These are phyloP conservation scores for Trichoderma sp. DNA, from an alignment of 2,329 filamentous ascomycete genomes.

Conservation along the genomic window DNA sequence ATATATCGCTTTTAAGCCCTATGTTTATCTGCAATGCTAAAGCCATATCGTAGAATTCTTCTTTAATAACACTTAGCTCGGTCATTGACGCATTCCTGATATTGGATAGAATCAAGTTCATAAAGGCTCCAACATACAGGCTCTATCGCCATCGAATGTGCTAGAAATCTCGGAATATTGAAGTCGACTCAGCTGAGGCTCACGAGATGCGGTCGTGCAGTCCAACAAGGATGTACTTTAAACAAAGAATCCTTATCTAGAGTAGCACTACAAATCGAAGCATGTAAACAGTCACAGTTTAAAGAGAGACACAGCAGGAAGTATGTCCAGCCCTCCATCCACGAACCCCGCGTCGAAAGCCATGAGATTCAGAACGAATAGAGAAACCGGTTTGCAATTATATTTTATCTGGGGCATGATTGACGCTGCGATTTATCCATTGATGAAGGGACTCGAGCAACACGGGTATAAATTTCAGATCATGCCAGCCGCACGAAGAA, in stretches of 20 bases:
- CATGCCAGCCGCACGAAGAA: constrained; percentile 80
- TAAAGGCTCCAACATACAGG: no score
- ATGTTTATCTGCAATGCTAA: no score
- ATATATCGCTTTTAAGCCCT: no score
- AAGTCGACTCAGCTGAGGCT: neutral
- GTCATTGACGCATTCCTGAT: no score
- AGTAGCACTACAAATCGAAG: neutral
- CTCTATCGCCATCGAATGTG: no score
- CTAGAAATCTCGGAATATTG: no score
- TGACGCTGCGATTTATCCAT: constrained; percentile 68
- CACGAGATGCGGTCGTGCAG: neutral
- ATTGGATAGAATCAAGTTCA: no score
- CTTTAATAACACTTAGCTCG: no score
- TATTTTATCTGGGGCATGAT: constrained; percentile 74
- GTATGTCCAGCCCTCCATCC: constrained; percentile 49
- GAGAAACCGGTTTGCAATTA: constrained; percentile 72
- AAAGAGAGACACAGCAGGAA: neutral
- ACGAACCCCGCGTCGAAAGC: constrained; percentile 34
- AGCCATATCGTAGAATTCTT: no score
- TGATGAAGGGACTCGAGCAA: constrained; percentile 68
- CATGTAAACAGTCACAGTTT: neutral
- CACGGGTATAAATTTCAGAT: constrained; percentile 70
- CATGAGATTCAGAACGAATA: constrained; percentile 45
- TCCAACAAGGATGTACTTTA: neutral
- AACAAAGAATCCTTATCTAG: neutral